These are phyloP conservation scores for Xylariaceae sp. DNA, from an alignment of 2,329 filamentous ascomycete species.

Conservation along the genomic window DNA sequence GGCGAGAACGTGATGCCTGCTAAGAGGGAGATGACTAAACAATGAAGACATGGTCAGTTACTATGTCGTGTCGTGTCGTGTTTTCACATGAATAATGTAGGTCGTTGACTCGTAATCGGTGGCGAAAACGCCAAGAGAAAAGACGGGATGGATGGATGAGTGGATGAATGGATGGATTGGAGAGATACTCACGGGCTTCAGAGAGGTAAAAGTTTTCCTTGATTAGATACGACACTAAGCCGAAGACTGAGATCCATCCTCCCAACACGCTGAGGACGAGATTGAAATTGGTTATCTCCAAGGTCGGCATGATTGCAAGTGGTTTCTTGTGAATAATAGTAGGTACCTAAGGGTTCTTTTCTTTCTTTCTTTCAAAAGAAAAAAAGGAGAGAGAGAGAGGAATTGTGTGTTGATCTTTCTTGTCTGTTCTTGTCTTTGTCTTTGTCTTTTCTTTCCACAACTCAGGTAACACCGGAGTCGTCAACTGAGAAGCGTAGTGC, in stretches of 20 bases:
- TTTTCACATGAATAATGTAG: too few species aligned
- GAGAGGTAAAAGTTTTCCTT: slow-evolving; percentile 91
- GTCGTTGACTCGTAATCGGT: too few species aligned
- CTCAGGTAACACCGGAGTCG: slow-evolving; percentile 37
- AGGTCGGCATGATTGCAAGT: slow-evolving; percentile 38
- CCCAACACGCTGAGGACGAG: slow-evolving; percentile 75
- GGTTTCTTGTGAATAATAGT: background rate
- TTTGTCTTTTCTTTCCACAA: background rate
- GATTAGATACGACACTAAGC: slow-evolving; percentile 79
- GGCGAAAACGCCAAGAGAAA: background rate
- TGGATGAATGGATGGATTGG: background rate
- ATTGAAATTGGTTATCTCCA: slow-evolving; percentile 73
- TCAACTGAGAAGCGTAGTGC: slow-evolving; percentile 34
- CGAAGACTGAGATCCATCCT: slow-evolving; percentile 86
- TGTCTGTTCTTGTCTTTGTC: background rate
- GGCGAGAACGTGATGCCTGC: slow-evolving; percentile 76
- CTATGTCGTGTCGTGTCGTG: too few species aligned
- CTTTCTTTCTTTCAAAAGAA: too few species aligned
- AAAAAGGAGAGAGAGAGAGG: too few species aligned
- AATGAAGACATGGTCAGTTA: too few species aligned
- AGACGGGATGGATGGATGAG: background rate
- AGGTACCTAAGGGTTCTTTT: background rate
- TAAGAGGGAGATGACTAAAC: slow-evolving; percentile 72
- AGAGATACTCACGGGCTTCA: slow-evolving; percentile 65
- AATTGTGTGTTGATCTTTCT: slow-evolving; percentile 9